Conservation (phyloP, 1,139 yeast species). For the Pichia sp. region DNA sequence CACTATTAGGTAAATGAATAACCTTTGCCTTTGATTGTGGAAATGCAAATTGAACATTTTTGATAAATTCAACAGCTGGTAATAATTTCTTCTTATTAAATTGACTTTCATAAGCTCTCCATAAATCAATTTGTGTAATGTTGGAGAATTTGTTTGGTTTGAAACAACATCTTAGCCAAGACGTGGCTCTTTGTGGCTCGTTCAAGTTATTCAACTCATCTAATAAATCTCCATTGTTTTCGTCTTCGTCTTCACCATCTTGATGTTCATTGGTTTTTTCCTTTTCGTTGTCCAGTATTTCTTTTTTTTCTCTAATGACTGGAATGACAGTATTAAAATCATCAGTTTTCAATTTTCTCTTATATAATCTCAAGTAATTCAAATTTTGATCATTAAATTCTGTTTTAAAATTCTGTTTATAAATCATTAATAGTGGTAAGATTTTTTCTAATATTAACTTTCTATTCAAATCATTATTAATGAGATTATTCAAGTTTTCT, state of each 20-base stretch:
- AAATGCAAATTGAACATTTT: constrained; percentile 86
- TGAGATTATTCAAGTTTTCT: constrained; percentile 10
- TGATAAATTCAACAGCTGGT: constrained; percentile 95
- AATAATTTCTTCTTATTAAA: constrained; percentile 59
- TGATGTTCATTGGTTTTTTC: too few species aligned
- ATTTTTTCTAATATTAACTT: constrained; percentile 46
- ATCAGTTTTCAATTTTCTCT: constrained; percentile 39
- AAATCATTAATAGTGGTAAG: constrained; percentile 58
- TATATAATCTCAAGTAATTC: constrained; percentile 31
- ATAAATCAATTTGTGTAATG: constrained; percentile 89
- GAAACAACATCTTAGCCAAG: constrained; percentile 92
- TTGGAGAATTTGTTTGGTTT: constrained; percentile 72
- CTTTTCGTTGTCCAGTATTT: not conserved
- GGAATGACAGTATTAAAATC: constrained; percentile 15
- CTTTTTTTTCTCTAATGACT: constrained; percentile 1
- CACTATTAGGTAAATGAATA: constrained; percentile 47
- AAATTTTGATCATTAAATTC: constrained; percentile 33
- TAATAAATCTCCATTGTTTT: constrained; percentile 37
- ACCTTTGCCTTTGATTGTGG: constrained; percentile 95
- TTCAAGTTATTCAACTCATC: constrained; percentile 55
- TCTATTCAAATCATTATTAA: constrained; percentile 30
- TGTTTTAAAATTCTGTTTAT: constrained; percentile 37
- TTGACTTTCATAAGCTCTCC: constrained; percentile 92
- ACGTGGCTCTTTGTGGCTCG: constrained; percentile 89
- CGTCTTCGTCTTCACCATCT: not conserved